Conservation (phyloP, 306 rosid genomes). For the Quercus bicolor region DNA sequence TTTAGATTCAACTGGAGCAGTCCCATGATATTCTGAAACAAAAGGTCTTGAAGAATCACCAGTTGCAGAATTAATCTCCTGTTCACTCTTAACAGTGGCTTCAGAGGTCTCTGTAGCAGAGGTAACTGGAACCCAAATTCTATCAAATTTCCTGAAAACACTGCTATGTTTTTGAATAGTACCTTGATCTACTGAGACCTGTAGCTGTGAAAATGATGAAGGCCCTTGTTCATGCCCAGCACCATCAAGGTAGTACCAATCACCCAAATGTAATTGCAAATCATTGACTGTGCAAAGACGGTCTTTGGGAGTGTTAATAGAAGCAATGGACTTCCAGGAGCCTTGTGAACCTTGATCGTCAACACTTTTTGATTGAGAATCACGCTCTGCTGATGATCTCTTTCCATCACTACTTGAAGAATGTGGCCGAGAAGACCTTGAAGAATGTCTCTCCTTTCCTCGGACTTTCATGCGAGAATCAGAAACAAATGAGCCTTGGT, state of each 20-base stretch:
- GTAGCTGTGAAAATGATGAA: slow-evolving; percentile 74
- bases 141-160: slow-evolving; percentile 82
- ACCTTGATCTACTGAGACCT: slow-evolving; percentile 75
- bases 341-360: slow-evolving; percentile 46
- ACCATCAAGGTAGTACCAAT: slow-evolving; percentile 97
- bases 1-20: slow-evolving; percentile 20
- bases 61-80: slow-evolving; percentile 35
- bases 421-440: slow-evolving; percentile 59
- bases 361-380: slow-evolving; percentile 43
- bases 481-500: slow-evolving; percentile 74
- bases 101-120: slow-evolving; percentile 61
- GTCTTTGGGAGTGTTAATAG: slow-evolving; percentile 57
- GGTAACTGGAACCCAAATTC: slow-evolving; percentile 85
- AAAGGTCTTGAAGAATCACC: slow-evolving; percentile 37
- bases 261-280: slow-evolving; percentile 79
- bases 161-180: slow-evolving; percentile 63
- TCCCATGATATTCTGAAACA: slow-evolving; percentile 33
- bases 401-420: slow-evolving; percentile 70
- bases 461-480: slow-evolving; percentile 71
- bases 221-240: slow-evolving; percentile 97
- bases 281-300: slow-evolving; percentile 61
- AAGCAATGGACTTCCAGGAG: slow-evolving; percentile 37
- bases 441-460: slow-evolving; percentile 60
- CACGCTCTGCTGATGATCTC: slow-evolving; percentile 76
- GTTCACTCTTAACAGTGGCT: slow-evolving; percentile 30